Evolutionary conservation across 106 monocot genomes (phyloP).

Genomic region (Ottelia alismoides): DNA sequence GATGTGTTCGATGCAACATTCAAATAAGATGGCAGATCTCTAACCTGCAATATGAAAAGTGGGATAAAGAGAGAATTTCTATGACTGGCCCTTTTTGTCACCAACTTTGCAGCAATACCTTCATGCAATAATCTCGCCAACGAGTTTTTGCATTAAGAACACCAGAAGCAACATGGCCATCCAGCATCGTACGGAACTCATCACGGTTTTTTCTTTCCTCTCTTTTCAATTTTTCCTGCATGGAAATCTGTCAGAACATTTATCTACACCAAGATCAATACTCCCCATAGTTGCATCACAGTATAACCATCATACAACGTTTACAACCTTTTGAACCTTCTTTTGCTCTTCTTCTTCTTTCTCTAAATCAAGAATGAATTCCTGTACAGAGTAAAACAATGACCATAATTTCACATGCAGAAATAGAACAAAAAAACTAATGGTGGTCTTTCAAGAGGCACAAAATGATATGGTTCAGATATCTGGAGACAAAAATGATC

Average conservation of each 20-base stretch:
- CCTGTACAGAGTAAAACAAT: slow-evolving; percentile 32
- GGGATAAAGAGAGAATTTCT: background rate
- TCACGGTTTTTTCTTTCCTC: slow-evolving; percentile 90
- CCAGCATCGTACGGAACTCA: slow-evolving; percentile 83
- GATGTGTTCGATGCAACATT: slow-evolving; percentile 76
- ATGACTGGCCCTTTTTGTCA: background rate
- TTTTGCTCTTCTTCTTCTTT: slow-evolving; percentile 93
- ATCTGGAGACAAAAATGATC: too few relatives aligned
- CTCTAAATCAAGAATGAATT: slow-evolving; percentile 85
- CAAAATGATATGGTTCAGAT: too few relatives aligned
- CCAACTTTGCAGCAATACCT: slow-evolving; percentile 41
- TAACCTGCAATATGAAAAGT: slow-evolving; percentile 34
- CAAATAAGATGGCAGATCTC: slow-evolving; percentile 43
- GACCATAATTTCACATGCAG: background rate
- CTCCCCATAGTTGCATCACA: background rate
- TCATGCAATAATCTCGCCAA: slow-evolving; percentile 91
- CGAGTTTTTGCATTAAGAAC: slow-evolving; percentile 81
- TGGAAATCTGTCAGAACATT: background rate
- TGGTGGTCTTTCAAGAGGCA: too few relatives aligned
- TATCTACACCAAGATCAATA: background rate
- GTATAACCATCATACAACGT: background rate
- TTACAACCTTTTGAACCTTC: slow-evolving; percentile 84
- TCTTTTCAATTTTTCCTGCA: slow-evolving; percentile 63
- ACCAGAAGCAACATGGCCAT: slow-evolving; percentile 60
- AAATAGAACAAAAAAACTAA: too few relatives aligned